Conservation (phyloP, 2,329 filamentous ascomycete species). For the Colletotrichum echinochloae region DNA sequence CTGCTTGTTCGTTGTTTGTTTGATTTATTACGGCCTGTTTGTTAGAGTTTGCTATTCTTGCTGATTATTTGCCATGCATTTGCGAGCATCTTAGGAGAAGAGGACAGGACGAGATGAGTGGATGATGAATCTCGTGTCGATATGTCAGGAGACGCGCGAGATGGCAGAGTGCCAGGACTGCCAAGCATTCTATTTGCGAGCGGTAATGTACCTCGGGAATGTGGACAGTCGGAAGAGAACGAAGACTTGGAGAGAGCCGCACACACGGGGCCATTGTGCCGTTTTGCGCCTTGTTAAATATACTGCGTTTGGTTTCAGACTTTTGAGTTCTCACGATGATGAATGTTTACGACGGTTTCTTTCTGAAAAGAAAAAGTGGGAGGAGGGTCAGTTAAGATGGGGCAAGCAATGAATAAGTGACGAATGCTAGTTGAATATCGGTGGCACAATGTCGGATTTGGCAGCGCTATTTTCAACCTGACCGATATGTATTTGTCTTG, state of each 20-base stretch:
- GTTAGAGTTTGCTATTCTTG: slow-evolving; percentile 29
- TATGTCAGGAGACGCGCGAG: slow-evolving; percentile 21
- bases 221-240: slow-evolving; percentile 24
- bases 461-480: not conserved
- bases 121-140: slow-evolving; percentile 14
- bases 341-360: not conserved
- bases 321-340: not conserved
- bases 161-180: slow-evolving; percentile 19
- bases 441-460: not conserved
- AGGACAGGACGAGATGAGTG: slow-evolving; percentile 24
- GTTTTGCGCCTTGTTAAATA: slow-evolving; percentile 37
- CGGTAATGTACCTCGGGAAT: slow-evolving; percentile 9
- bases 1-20: slow-evolving; percentile 19
- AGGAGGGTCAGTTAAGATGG: not conserved
- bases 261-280: slow-evolving; percentile 24
- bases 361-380: too few species aligned
- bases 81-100: slow-evolving; percentile 27
- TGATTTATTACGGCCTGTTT: slow-evolving; percentile 13
- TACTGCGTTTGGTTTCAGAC: slow-evolving; percentile 29
- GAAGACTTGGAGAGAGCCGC: slow-evolving; percentile 13
- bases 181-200: slow-evolving; percentile 12
- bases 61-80: slow-evolving; percentile 28
- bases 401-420: not conserved
- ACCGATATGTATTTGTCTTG: not conserved
- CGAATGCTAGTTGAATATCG: not conserved